These are phyloP conservation scores for Anacardium occidentale DNA, from an alignment of 345 rosid species.

Conservation along the genomic window DNA sequence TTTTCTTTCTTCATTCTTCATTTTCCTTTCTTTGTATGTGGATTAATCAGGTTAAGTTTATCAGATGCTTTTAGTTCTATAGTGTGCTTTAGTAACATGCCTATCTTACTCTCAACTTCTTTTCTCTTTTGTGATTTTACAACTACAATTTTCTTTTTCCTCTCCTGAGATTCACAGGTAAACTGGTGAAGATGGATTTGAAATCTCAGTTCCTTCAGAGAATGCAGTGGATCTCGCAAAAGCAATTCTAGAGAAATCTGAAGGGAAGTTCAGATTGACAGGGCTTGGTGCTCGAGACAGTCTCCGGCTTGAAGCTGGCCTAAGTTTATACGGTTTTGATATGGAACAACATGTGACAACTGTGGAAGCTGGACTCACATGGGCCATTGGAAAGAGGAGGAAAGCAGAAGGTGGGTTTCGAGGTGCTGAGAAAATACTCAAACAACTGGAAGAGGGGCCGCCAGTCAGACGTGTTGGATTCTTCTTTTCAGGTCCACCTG, in stretches of 20 bases:
- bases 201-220: constrained; percentile 92
- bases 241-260: constrained; percentile 91
- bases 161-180: constrained; percentile 48
- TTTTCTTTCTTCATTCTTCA: neutral
- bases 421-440: constrained; percentile 86
- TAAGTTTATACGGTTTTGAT: constrained; percentile 89
- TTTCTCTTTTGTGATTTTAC: neutral
- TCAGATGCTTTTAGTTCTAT: neutral
- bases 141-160: neutral
- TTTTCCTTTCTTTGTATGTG: neutral
- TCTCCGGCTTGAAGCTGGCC: constrained; percentile 93
- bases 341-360: constrained; percentile 92
- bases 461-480: constrained; percentile 85
- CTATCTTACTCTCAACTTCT: neutral
- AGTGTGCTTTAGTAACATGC: neutral
- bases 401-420: constrained; percentile 95
- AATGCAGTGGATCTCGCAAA: constrained; percentile 78
- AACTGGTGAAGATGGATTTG: constrained; percentile 98
- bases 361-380: constrained; percentile 88
- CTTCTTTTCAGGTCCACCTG: constrained; percentile 81
- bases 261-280: constrained; percentile 84
- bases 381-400: constrained; percentile 98
- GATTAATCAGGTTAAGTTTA: neutral
- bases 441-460: constrained; percentile 86
- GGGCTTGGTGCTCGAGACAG: constrained; percentile 97